Evolutionary conservation across 768 basidiomycete species (phyloP).

Genomic region (Bullera alba): DNA sequence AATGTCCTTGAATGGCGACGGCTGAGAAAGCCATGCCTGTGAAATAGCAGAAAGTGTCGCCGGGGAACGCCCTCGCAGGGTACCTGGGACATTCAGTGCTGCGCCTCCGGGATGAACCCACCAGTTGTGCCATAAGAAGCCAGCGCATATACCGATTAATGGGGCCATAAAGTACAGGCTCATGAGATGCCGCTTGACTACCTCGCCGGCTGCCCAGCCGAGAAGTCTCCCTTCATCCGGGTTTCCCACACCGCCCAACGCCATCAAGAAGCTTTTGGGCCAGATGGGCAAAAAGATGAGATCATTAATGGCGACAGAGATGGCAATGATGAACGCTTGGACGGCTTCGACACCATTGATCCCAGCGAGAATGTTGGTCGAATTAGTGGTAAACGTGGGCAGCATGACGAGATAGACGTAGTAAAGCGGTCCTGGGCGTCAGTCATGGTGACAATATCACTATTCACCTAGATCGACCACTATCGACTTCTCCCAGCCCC

Average conservation of each 20-base stretch:
- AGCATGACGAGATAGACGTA: constrained; percentile 94
- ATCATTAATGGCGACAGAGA: constrained; percentile 87
- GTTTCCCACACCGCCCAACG: constrained; percentile 16
- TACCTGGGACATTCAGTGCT: constrained; percentile 57
- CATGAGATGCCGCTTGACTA: constrained; percentile 89
- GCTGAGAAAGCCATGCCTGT: constrained; percentile 98
- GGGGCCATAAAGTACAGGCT: constrained; percentile 97
- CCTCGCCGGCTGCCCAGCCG: constrained; percentile 51
- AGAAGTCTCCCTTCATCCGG: constrained; percentile 36
- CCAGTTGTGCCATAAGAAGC: constrained; percentile 96
- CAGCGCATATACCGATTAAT: constrained; percentile 78
- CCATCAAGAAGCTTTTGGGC: constrained; percentile 21
- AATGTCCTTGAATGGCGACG: constrained; percentile 94
- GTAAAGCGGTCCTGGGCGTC: constrained; percentile 73
- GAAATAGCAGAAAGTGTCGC: constrained; percentile 95
- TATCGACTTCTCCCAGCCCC: constrained; percentile 57
- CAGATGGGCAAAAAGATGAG: constrained; percentile 77
- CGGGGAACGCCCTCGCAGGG: constrained; percentile 87
- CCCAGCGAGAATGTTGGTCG: constrained; percentile 96
- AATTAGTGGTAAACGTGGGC: constrained; percentile 94
- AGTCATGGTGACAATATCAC: not conserved
- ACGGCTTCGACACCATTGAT: constrained; percentile 94
- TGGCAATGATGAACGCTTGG: constrained; percentile 84
- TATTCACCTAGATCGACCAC: constrained; percentile 55
- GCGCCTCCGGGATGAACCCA: constrained; percentile 46